phyloP scores from a whole-genome alignment of 169 alveolate genomes.

The Plasmodium inui region DNA sequence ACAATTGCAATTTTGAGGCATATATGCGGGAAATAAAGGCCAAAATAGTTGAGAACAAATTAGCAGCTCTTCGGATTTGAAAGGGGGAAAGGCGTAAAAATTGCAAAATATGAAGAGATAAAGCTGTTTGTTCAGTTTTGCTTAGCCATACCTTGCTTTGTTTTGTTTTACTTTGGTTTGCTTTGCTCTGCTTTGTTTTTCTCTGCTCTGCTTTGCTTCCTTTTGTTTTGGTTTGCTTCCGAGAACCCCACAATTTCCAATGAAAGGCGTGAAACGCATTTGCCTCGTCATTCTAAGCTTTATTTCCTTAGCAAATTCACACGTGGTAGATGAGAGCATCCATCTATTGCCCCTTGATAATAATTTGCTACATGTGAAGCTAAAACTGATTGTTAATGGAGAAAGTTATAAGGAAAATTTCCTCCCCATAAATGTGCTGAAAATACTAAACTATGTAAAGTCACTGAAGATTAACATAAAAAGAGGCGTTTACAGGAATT shows the following conservation, averaged over 20 bases:
- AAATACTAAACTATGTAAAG: conserved; percentile 53
- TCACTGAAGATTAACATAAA: conserved; percentile 73
- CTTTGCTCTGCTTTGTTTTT: not conserved
- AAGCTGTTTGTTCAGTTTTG: not conserved
- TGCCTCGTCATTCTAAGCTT: conserved; percentile 19
- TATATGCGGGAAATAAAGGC: not conserved
- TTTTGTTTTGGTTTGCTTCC: not conserved
- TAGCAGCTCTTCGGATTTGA: not conserved
- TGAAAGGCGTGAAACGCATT: conserved; percentile 55
- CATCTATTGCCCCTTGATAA: conserved; percentile 57
- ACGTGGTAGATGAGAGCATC: conserved; percentile 60
- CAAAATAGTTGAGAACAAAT: not conserved
- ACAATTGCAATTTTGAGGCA: not conserved
- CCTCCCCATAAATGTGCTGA: conserved; percentile 56
- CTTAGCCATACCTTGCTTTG: not conserved
- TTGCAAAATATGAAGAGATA: not conserved
- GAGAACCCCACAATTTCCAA: conserved; percentile 11
- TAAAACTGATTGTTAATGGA: conserved; percentile 62
- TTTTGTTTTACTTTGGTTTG: too few relatives aligned
- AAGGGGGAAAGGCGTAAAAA: conserved; percentile 1
- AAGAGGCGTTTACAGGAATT: conserved; percentile 68
- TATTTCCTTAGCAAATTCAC: conserved; percentile 40
- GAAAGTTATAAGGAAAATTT: conserved; percentile 61
- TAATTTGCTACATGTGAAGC: conserved; percentile 55
- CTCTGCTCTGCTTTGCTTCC: not conserved